These are phyloP conservation scores for Melanogaster broomeanus DNA, from an alignment of 768 basidiomycete genomes.

Conservation along the genomic window DNA sequence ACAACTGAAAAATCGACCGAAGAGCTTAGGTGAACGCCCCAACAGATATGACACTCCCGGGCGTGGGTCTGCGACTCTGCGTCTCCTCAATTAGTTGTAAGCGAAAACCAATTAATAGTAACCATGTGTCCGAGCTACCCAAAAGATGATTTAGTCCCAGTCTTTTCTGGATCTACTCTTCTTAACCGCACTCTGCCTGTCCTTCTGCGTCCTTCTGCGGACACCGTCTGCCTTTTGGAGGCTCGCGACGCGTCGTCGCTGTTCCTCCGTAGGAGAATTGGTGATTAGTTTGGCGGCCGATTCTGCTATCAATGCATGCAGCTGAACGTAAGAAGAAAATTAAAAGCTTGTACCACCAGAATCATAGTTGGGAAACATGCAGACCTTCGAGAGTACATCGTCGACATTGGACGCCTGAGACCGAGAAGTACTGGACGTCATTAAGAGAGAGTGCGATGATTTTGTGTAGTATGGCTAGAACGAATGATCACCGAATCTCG, in stretches of 20 bases:
- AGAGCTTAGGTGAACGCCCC: no score
- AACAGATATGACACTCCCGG: no score
- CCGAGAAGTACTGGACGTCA: constrained; percentile 71
- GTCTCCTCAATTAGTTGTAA: no score
- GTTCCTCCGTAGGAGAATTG: constrained; percentile 23
- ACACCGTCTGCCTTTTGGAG: constrained; percentile 20
- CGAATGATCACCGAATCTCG: constrained; percentile 1
- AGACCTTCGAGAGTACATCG: constrained; percentile 69
- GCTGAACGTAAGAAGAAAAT: constrained; percentile 10
- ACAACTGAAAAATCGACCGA: no score
- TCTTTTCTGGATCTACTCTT: constrained; percentile 27
- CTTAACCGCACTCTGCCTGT: constrained; percentile 25
- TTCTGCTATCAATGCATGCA: constrained; percentile 26
- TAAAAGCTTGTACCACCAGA: background rate
- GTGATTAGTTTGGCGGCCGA: constrained; percentile 25
- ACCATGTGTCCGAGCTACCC: no score
- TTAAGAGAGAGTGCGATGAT: constrained; percentile 67
- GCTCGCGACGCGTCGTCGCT: constrained; percentile 24
- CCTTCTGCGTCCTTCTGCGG: constrained; percentile 28
- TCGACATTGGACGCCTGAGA: constrained; percentile 78
- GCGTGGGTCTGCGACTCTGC: no score
- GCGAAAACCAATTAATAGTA: no score
- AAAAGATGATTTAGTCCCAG: constrained; percentile 22
- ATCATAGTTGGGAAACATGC: constrained; percentile 3
- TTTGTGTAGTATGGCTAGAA: constrained; percentile 62